These are phyloP conservation scores for Xerocomus cyaneibrunnescens DNA, from an alignment of 1,284 basidiomycete species.

Conservation along the genomic window DNA sequence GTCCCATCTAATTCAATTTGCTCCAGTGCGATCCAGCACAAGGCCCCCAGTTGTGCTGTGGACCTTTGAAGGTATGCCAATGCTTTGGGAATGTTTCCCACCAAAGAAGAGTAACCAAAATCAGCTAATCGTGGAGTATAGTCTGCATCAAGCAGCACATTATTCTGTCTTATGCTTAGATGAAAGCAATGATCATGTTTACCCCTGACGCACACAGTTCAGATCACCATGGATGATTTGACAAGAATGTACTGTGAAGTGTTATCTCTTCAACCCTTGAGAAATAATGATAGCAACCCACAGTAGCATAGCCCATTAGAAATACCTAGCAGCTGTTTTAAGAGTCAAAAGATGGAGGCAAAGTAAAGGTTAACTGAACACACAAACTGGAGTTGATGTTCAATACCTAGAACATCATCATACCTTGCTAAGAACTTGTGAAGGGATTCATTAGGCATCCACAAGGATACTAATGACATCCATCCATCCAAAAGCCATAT, in stretches of 20 bases:
- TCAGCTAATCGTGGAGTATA: neutral
- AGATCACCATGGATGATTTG: constrained; percentile 1
- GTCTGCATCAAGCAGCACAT: constrained; percentile 17
- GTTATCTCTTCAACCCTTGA: neutral
- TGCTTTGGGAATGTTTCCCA: neutral
- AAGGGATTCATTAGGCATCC: neutral
- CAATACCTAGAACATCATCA: neutral
- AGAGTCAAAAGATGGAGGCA: neutral
- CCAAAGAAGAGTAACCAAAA: neutral
- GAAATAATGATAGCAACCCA: neutral
- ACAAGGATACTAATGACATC: neutral
- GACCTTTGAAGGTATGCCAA: constrained; percentile 11
- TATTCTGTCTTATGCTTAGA: constrained; percentile 6
- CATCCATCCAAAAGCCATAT: neutral
- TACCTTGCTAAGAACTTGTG: neutral
- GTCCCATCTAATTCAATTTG: neutral
- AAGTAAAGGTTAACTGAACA: neutral
- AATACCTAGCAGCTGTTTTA: neutral
- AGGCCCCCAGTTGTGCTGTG: constrained; percentile 7
- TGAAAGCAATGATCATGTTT: neutral
- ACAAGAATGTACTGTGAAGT: neutral
- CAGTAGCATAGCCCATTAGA: neutral
- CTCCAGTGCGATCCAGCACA: constrained; percentile 11
- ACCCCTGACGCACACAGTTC: neutral
- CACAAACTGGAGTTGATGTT: constrained; percentile 1